Evolutionary conservation across 2,329 filamentous ascomycete species (phyloP).

Genomic region (Aspergillus pseudonomiae): DNA sequence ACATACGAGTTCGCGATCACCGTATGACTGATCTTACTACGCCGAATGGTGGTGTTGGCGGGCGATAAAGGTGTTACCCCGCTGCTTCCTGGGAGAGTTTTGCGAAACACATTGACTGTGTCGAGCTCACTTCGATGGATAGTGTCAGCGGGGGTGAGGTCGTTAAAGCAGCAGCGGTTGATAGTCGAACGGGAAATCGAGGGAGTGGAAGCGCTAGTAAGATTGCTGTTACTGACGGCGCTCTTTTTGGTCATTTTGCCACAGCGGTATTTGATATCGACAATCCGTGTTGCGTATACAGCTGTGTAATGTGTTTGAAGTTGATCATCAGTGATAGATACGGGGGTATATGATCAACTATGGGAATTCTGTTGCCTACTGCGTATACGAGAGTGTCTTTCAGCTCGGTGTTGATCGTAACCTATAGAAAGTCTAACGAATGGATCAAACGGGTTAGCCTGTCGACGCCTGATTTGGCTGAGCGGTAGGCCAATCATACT

Average conservation of each 20-base stretch:
- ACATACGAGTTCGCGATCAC: conserved; percentile 18
- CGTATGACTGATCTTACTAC: conserved; percentile 21
- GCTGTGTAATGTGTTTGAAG: not conserved
- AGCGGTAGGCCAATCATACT: not conserved
- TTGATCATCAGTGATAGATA: not conserved
- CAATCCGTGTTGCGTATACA: not conserved
- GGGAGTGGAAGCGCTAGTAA: not conserved
- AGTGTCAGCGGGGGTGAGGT: conserved; percentile 15
- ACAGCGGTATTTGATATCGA: not conserved
- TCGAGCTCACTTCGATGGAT: conserved; percentile 15
- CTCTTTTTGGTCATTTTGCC: not conserved
- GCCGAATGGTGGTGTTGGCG: conserved; percentile 16
- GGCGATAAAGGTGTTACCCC: not conserved
- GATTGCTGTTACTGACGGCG: not conserved
- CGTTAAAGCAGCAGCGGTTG: conserved; percentile 15
- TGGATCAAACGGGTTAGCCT: not conserved
- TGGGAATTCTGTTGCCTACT: not conserved
- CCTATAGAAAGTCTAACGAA: not conserved
- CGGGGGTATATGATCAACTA: not conserved
- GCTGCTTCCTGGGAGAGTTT: not conserved
- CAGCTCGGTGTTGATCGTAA: not conserved
- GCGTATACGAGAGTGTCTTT: not conserved
- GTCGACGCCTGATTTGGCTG: not conserved
- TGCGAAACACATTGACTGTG: conserved; percentile 7
- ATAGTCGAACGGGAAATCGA: conserved; percentile 12